phyloP scores from a whole-genome alignment of 1,284 basidiomycete species.

The Fomitopsis betulina region DNA sequence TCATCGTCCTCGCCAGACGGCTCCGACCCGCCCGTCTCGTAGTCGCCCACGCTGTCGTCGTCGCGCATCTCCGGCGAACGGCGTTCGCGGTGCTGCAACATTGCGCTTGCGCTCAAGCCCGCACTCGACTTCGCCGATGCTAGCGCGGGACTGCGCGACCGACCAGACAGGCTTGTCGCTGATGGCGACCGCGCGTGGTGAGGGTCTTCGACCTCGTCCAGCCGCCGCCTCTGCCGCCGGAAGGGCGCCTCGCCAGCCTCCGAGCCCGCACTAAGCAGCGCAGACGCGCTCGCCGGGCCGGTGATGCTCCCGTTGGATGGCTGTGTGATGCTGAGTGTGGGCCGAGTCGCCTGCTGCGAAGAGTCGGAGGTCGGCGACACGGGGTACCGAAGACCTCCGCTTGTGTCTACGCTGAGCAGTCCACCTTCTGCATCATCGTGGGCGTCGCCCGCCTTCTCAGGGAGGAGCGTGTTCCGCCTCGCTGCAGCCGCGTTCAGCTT shows the following conservation, averaged over 20 bases:
- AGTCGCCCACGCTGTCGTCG: slow-evolving; percentile 33
- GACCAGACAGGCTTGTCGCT: slow-evolving; percentile 17
- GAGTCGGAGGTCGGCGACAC: slow-evolving; percentile 11
- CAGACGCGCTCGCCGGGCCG: slow-evolving; percentile 6
- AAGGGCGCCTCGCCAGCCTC: slow-evolving; percentile 9
- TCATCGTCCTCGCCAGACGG: slow-evolving; percentile 41
- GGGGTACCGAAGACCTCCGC: slow-evolving; percentile 8
- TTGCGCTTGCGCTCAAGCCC: slow-evolving; percentile 5
- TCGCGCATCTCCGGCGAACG: slow-evolving; percentile 15
- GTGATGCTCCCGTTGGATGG: slow-evolving; percentile 1
- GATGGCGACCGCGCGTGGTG: slow-evolving; percentile 19
- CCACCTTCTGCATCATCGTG: slow-evolving; percentile 5
- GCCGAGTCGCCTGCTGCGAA: background rate
- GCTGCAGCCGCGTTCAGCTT: slow-evolving; percentile 23
- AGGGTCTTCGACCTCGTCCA: slow-evolving; percentile 15
- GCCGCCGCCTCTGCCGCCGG: slow-evolving; percentile 22
- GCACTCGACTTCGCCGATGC: slow-evolving; percentile 8
- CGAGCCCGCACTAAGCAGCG: background rate
- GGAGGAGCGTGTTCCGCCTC: slow-evolving; percentile 21
- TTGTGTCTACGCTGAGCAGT: slow-evolving; percentile 7
- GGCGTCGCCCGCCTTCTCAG: slow-evolving; percentile 16
- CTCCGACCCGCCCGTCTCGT: slow-evolving; percentile 13
- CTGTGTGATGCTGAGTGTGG: slow-evolving; percentile 11
- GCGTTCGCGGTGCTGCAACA: background rate
- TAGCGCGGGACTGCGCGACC: slow-evolving; percentile 21